Evolutionary conservation across 2,329 filamentous ascomycete species (phyloP), one percentile per base, ranked within the genome.

Genomic region (Diaporthe aspalathi): DNA sequence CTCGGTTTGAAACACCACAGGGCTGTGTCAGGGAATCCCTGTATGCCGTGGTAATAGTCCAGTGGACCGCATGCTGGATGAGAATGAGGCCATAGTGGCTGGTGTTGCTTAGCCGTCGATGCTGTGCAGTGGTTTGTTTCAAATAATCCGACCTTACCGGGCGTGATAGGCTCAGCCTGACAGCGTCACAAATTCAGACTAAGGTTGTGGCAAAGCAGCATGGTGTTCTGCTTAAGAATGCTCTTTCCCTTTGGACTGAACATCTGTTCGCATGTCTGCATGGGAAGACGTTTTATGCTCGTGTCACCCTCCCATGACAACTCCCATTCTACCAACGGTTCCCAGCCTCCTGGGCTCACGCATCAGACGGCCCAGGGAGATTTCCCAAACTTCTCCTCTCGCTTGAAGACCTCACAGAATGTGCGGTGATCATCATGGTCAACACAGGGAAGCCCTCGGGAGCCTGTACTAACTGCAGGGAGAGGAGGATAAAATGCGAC

Each of bases 401-500:
- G 29, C 45, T 12, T 6, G 38, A 38, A 32, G 2, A 8, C 2
- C 60, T 11, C 29, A 17, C 60, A 50, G 45, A n/a, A 65, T 65
- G 29, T 65, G 60, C 60, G 20, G 49, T 38, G 47, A 14, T 43
- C 54, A 49, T 40, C 32, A 70, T 70, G 68, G 68, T 70, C 57
- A 70, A 70, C 68, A 70, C 68, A 40, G 68, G 68, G n/a, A 70
- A 53, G 49, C 68, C 68, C 8, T 70, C 68, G 5, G 68, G 56
- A 20, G 68, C 68, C 7, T 74, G 73, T 52, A 57, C 66, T 16
- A 63, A 67, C 20, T 74, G 73, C 43, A 65, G 73, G 2, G 63
- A 43, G 38, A 67, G 73, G 40, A 70, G 70, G 63, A 68, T 71
- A 67, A 71, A 71, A 45, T 71, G 70, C 45, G 70, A 71, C 24